Percentiles rank a stretch among this genome's conserved stretches.
These are phyloP conservation scores for Oenanthe javanica DNA, from an alignment of 140 eudicot genomes.

Conservation along the genomic window DNA sequence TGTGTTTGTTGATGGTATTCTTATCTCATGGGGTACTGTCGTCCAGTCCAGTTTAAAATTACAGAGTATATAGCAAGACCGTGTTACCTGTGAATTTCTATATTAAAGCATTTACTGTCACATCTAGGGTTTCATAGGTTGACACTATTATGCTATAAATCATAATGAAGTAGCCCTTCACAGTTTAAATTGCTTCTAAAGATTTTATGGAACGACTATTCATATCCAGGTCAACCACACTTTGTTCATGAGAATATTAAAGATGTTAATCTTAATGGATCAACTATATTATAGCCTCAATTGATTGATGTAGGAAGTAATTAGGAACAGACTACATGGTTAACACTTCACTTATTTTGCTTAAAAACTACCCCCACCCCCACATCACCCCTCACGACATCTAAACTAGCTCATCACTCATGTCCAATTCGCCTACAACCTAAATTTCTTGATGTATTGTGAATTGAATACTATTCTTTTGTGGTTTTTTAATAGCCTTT, in stretches of 20 bases:
- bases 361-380: too few species aligned
- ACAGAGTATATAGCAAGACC: background rate
- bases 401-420: background rate
- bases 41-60: background rate
- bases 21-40: background rate
- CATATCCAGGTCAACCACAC: background rate
- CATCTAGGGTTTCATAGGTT: background rate
- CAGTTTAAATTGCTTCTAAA: background rate
- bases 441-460: background rate
- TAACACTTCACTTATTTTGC: too few species aligned
- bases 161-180: background rate
- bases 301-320: too few species aligned
- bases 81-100: background rate
- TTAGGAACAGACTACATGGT: too few species aligned
- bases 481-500: too few species aligned
- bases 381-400: background rate
- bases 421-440: background rate
- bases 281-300: too few species aligned
- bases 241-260: background rate
- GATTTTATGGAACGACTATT: background rate
- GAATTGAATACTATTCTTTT: too few species aligned
- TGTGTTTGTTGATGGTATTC: background rate
- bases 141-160: background rate
- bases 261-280: background rate
- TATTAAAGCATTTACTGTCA: background rate